A percentile compares a stretch with the other conserved stretches of the same genome.
Conservation (phyloP, 192 early-diverging fungal species). For the Diversispora epigaea region DNA sequence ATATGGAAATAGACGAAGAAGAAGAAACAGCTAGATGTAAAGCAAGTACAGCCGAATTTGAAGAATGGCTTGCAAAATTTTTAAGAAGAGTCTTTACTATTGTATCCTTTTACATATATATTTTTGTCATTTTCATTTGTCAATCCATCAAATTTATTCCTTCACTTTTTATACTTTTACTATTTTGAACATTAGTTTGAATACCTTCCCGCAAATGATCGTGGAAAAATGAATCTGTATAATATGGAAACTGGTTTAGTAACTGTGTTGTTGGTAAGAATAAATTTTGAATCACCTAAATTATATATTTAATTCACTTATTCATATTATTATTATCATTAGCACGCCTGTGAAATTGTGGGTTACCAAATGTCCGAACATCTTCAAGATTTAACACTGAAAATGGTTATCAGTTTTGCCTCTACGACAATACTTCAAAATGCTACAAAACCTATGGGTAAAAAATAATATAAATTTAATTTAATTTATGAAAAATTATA, state of each 20-base stretch:
- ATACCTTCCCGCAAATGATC: constrained; percentile 69
- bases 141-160: neutral
- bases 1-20: constrained; percentile 52
- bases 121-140: neutral
- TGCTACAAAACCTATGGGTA: constrained; percentile 67
- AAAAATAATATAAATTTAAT: constrained; percentile 1
- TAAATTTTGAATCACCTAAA: neutral
- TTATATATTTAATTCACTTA: neutral
- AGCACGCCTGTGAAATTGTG: constrained; percentile 67
- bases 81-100: constrained; percentile 74
- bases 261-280: constrained; percentile 48
- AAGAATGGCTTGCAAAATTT: constrained; percentile 84
- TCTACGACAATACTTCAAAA: constrained; percentile 59
- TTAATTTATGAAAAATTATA: neutral
- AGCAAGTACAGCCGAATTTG: constrained; percentile 78
- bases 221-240: constrained; percentile 43
- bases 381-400: constrained; percentile 62
- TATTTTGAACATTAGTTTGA: constrained; percentile 55
- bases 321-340: constrained; percentile 4
- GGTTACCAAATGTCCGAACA: constrained; percentile 67
- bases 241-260: constrained; percentile 50
- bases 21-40: constrained; percentile 69
- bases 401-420: constrained; percentile 62
- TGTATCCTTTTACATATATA: constrained; percentile 40
- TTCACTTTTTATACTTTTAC: neutral